These are phyloP conservation scores for Calendula officinalis DNA, from an alignment of 129 eudicot species.

Conservation along the genomic window DNA sequence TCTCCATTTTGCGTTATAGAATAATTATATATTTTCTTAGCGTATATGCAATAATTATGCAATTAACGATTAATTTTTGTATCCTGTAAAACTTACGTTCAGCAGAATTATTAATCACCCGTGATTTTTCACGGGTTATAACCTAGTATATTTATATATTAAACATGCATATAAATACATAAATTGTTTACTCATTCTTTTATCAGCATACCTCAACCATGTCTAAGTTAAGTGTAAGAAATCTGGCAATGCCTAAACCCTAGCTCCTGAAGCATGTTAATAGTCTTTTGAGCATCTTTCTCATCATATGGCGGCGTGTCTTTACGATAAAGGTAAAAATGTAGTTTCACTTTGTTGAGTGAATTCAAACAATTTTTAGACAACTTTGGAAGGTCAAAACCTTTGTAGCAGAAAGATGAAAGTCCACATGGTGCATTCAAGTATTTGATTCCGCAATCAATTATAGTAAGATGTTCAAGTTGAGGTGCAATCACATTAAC, in stretches of 20 bases:
- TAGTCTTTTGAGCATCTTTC: conserved; percentile 1
- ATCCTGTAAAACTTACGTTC: no score
- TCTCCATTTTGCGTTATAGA: no score
- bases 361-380: conserved; percentile 3
- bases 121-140: no score
- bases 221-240: conserved; percentile 17
- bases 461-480: conserved; percentile 25
- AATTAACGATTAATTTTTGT: no score
- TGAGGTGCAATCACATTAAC: conserved; percentile 19
- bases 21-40: no score
- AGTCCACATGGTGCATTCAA: conserved; percentile 16
- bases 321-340: not conserved
- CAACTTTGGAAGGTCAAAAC: not conserved
- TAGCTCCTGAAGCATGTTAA: conserved; percentile 24
- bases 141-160: not conserved
- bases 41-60: no score
- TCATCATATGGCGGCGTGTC: not conserved
- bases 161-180: not conserved
- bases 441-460: not conserved
- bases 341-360: not conserved
- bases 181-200: not conserved
- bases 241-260: conserved; percentile 15
- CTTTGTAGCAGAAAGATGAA: conserved; percentile 3
- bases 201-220: conserved; percentile 17
- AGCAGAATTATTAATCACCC: no score